Evolutionary conservation across 2,329 filamentous ascomycete species (phyloP).

Genomic region (Alternaria postmessia): DNA sequence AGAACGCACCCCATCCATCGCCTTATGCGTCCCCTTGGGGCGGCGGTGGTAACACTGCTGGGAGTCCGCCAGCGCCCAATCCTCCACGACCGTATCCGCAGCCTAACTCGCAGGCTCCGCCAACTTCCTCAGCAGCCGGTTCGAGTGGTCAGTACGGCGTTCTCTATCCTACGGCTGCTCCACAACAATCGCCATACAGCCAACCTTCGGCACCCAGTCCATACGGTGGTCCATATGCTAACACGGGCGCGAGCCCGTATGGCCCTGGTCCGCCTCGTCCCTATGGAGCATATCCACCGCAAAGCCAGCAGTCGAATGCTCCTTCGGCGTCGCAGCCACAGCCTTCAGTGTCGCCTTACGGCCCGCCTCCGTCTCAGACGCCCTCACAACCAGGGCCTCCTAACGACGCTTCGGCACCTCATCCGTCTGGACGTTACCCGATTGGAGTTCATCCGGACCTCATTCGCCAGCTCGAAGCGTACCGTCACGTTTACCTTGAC

Average conservation of each 20-base stretch:
- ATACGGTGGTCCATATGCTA: conserved; percentile 43
- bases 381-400: conserved; percentile 12
- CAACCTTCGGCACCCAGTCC: conserved; percentile 30
- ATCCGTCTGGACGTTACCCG: conserved; percentile 43
- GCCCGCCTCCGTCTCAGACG: conserved; percentile 19
- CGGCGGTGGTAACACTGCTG: conserved; percentile 39
- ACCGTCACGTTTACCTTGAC: conserved; percentile 42
- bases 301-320: conserved; percentile 29
- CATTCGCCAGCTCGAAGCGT: conserved; percentile 46
- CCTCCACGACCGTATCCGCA: conserved; percentile 44
- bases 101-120: conserved; percentile 35
- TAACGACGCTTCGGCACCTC: conserved; percentile 18
- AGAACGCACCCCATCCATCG: conserved; percentile 38
- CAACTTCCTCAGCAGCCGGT: conserved; percentile 30
- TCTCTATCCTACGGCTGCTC: conserved; percentile 42
- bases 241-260: conserved; percentile 42
- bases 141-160: conserved; percentile 47
- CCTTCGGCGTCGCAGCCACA: conserved; percentile 20
- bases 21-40: conserved; percentile 50
- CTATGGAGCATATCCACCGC: conserved; percentile 39
- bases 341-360: conserved; percentile 19
- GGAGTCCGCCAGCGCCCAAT: conserved; percentile 34
- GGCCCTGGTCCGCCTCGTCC: conserved; percentile 31
- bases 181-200: conserved; percentile 33
- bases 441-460: conserved; percentile 37